Evolutionary conservation across 192 early-diverging fungal genomes (phyloP).

Genomic region (Coemansia aciculifera): DNA sequence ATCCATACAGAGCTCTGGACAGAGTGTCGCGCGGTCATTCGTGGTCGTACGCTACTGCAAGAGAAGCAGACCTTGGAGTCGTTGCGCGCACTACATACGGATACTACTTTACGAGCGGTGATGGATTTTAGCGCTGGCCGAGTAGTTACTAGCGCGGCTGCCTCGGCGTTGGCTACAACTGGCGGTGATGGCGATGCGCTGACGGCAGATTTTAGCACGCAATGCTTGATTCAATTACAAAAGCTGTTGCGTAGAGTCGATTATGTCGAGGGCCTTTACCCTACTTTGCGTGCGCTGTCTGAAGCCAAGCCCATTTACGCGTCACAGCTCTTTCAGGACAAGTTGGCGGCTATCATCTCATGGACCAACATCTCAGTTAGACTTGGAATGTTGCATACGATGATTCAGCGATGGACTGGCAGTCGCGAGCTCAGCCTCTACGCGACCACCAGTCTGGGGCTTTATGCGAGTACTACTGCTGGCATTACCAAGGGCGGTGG

Average conservation of each 20-base stretch:
- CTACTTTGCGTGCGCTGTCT: slow-evolving; percentile 63
- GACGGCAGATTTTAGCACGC: slow-evolving; percentile 31
- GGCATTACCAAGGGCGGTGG: slow-evolving; percentile 23
- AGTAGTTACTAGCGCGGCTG: slow-evolving; percentile 8
- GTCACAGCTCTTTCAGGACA: slow-evolving; percentile 64
- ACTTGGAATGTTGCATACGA: slow-evolving; percentile 68
- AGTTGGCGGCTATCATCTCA: slow-evolving; percentile 70
- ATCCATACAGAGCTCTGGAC: slow-evolving; percentile 71
- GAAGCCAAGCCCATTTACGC: slow-evolving; percentile 69
- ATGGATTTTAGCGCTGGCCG: slow-evolving; percentile 62
- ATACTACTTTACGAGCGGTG: slow-evolving; percentile 56
- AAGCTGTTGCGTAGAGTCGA: slow-evolving; percentile 76
- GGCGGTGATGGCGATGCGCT: background rate
- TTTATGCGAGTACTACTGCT: slow-evolving; percentile 25
- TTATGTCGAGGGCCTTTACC: slow-evolving; percentile 76
- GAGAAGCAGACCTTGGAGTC: slow-evolving; percentile 71
- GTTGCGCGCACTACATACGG: slow-evolving; percentile 46
- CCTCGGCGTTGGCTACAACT: background rate
- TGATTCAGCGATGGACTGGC: slow-evolving; percentile 83
- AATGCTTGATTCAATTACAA: slow-evolving; percentile 62
- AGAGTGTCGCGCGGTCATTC: slow-evolving; percentile 65
- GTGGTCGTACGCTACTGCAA: slow-evolving; percentile 60
- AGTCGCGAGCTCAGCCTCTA: slow-evolving; percentile 53
- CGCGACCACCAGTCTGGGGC: slow-evolving; percentile 17
- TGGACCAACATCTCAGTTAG: slow-evolving; percentile 75